Conservation (phyloP, 2,329 filamentous ascomycete genomes). For the Penicillium sp. region DNA sequence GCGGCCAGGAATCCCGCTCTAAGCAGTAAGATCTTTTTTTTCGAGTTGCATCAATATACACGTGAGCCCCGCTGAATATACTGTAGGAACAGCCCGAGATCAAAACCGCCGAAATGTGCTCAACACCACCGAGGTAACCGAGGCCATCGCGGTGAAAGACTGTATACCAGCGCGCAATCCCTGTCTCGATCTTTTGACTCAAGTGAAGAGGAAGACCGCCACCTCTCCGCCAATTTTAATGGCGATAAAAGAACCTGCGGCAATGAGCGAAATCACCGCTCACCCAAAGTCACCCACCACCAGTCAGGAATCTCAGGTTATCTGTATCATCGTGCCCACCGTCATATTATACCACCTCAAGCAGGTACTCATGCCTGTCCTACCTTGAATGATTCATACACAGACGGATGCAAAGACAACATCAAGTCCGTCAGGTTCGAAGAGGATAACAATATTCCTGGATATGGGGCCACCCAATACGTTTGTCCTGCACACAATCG, state of each 20-base stretch:
- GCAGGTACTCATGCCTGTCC: not conserved
- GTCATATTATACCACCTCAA: no score
- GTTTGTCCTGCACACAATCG: not conserved
- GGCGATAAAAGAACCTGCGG: not conserved
- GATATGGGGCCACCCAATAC: not conserved
- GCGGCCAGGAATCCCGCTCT: not conserved
- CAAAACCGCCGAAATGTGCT: not conserved
- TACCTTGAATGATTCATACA: not conserved
- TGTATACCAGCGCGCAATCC: not conserved
- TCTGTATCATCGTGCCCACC: not conserved
- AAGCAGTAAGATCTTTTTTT: not conserved
- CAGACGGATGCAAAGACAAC: not conserved
- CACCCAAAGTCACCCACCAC: not conserved
- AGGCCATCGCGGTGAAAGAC: not conserved
- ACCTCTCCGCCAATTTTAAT: no score
- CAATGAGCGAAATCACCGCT: not conserved
- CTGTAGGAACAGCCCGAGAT: not conserved
- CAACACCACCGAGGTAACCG: not conserved
- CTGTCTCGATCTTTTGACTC: not conserved
- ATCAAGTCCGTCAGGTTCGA: conserved; percentile 3
- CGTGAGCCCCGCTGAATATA: not conserved
- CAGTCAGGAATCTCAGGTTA: not conserved
- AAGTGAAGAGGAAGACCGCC: not conserved
- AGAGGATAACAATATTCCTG: not conserved
- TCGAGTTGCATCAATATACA: not conserved